These are phyloP conservation scores for Clonostachys rhizophaga DNA, from an alignment of 2,329 filamentous ascomycete genomes.

Conservation along the genomic window DNA sequence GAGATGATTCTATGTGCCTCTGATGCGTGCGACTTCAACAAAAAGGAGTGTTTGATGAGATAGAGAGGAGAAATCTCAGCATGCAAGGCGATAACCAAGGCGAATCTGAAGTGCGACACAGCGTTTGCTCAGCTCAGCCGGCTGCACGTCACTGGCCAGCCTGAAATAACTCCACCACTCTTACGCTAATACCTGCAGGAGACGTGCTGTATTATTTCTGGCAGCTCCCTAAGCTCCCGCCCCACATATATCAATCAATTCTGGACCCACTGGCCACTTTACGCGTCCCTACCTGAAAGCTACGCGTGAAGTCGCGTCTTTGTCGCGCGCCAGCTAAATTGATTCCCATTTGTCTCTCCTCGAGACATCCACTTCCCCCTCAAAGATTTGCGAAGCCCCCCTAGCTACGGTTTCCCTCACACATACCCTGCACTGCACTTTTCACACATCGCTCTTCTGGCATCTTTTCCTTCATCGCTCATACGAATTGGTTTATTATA, in stretches of 20 bases:
- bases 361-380: background rate
- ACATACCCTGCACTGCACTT: conserved; percentile 1
- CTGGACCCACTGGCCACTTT: conserved; percentile 20
- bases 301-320: conserved; percentile 5
- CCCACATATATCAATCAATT: background rate
- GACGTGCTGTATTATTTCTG: background rate
- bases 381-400: background rate
- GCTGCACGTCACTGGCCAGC: no score
- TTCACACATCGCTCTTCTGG: conserved; percentile 1
- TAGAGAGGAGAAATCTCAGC: no score
- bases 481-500: no score
- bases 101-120: background rate
- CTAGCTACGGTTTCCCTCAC: background rate
- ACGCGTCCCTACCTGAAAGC: conserved; percentile 20
- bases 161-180: background rate
- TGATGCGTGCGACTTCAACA: background rate
- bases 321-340: background rate
- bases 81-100: no score
- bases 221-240: background rate
- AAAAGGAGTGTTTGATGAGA: background rate
- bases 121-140: background rate
- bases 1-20: background rate
- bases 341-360: background rate
- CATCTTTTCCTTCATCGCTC: background rate
- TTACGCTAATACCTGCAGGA: background rate